Conservation (phyloP, 202 grass and related monocot genomes). For the Alloteropsis angusta region DNA sequence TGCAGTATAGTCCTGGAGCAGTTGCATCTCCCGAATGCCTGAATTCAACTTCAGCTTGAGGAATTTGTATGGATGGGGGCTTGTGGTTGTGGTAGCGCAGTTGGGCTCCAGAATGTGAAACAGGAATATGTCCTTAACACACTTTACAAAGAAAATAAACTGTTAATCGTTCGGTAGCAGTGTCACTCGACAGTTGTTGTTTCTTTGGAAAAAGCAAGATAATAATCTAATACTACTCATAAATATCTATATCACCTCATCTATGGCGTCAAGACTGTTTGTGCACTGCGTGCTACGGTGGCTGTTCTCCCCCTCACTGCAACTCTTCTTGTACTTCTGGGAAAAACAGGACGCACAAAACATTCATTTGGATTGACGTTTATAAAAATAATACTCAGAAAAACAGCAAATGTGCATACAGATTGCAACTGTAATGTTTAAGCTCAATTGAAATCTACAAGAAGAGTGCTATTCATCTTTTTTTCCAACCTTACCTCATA, state of each 20-base stretch:
- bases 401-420: neutral
- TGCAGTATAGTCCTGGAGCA: neutral
- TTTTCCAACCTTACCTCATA: conserved; percentile 40
- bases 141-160: neutral
- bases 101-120: conserved; percentile 53
- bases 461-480: neutral
- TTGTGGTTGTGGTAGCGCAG: conserved; percentile 49
- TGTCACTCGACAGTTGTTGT: neutral
- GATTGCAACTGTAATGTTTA: neutral
- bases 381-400: neutral
- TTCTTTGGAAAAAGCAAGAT: neutral
- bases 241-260: neutral
- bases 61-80: conserved; percentile 17
- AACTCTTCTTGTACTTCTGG: conserved; percentile 52
- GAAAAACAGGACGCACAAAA: neutral
- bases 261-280: conserved; percentile 28
- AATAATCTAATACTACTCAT: too few species aligned
- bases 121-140: conserved; percentile 26
- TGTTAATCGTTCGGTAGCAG: neutral
- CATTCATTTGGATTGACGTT: neutral
- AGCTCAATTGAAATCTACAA: neutral
- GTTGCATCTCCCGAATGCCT: neutral
- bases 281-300: conserved; percentile 29
- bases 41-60: conserved; percentile 4
- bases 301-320: conserved; percentile 12